phyloP scores from a whole-genome alignment of 2,329 filamentous ascomycete species.

The Delphinella strobiligena region DNA sequence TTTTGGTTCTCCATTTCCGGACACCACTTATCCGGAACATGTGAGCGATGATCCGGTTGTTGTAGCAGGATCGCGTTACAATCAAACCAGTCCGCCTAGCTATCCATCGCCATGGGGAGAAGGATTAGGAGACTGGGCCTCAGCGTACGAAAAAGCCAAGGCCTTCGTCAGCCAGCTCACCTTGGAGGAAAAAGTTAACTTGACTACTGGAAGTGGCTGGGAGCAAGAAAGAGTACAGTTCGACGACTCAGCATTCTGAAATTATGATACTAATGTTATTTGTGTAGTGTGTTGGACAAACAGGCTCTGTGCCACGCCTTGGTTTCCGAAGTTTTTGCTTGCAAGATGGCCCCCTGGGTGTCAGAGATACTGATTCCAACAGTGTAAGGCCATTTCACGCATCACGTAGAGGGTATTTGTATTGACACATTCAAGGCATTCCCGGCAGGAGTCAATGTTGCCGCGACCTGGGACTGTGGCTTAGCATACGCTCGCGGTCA shows the following conservation, averaged over 20 bases:
- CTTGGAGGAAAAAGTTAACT: conserved; percentile 22
- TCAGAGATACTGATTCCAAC: no score
- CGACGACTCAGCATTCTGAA: no score
- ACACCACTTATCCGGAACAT: conserved; percentile 17
- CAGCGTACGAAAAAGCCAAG: conserved; percentile 20
- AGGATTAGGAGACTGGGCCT: conserved; percentile 16
- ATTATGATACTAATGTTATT: no score
- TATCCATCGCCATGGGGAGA: conserved; percentile 18
- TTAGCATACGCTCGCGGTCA: conserved; percentile 32
- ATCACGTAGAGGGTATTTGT: no score
- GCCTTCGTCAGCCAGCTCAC: conserved; percentile 22
- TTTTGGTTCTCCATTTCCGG: conserved; percentile 11
- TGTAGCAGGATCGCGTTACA: conserved; percentile 14
- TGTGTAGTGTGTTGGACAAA: conserved; percentile 22
- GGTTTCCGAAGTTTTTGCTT: conserved; percentile 25
- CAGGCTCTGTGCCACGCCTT: conserved; percentile 21
- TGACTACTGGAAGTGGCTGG: conserved; percentile 20
- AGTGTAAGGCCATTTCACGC: no score
- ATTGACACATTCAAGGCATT: conserved; percentile 20
- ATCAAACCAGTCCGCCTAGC: not conserved
- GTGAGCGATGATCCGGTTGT: conserved; percentile 15
- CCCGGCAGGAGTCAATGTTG: conserved; percentile 21
- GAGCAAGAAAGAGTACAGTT: no score
- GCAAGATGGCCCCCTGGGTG: conserved; percentile 23
- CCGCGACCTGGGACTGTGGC: conserved; percentile 23